A percentile compares a stretch with the other conserved stretches of the same genome.
These are phyloP conservation scores for Pichia occidentalis DNA, from an alignment of 805 yeast genomes.

Conservation along the genomic window DNA sequence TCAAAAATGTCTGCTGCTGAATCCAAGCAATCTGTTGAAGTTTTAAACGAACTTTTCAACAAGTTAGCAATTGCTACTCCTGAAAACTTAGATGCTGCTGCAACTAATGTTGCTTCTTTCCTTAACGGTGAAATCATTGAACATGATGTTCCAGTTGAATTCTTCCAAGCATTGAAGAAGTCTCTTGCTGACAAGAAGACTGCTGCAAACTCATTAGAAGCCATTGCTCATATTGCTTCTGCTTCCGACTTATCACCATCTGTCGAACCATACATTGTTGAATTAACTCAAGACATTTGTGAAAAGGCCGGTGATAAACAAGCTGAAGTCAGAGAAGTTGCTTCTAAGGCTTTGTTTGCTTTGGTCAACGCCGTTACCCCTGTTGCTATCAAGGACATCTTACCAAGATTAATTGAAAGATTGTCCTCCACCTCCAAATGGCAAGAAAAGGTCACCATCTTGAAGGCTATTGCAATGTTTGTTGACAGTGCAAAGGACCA, in stretches of 20 bases:
- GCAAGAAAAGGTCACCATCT: conserved; percentile 94
- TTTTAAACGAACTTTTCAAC: conserved; percentile 87
- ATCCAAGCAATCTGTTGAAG: conserved; percentile 63
- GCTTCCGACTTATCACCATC: conserved; percentile 76
- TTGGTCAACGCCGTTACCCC: conserved; percentile 84
- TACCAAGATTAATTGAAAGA: conserved; percentile 71
- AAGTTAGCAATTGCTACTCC: conserved; percentile 84
- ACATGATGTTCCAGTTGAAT: conserved; percentile 92
- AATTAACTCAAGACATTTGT: conserved; percentile 62
- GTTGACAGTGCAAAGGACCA: conserved; percentile 94
- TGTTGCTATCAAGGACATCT: conserved; percentile 80
- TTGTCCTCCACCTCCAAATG: conserved; percentile 79
- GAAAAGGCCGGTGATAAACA: conserved; percentile 88
- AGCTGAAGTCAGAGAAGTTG: conserved; percentile 64
- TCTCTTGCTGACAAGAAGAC: conserved; percentile 80
- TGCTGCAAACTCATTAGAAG: conserved; percentile 75
- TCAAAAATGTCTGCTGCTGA: conserved; percentile 34
- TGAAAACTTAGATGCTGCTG: conserved; percentile 79
- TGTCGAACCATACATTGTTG: conserved; percentile 93
- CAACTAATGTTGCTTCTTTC: conserved; percentile 85
- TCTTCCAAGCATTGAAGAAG: conserved; percentile 70
- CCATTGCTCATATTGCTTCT: conserved; percentile 79
- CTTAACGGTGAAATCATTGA: conserved; percentile 96
- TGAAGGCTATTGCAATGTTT: conserved; percentile 76
- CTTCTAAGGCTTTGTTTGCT: conserved; percentile 69